Evolutionary conservation across 805 yeast species (phyloP).

Genomic region (Ogataea thermomethanolica): DNA sequence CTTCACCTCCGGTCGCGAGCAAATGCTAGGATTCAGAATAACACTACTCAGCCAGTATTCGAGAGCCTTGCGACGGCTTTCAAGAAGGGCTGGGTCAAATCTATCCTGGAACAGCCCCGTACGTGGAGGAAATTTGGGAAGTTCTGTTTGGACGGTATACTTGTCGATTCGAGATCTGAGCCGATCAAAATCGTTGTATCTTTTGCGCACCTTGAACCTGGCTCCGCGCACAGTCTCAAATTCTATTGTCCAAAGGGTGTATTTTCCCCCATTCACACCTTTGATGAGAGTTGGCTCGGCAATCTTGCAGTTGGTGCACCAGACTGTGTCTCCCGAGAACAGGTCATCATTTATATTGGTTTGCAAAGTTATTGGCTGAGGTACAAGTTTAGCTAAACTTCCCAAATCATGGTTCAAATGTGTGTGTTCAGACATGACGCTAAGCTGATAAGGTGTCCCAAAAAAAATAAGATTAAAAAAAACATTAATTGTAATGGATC

Average conservation of each 20-base stretch:
- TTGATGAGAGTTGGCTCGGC: constrained; percentile 32
- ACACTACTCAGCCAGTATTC: constrained; percentile 59
- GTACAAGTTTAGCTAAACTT: constrained; percentile 28
- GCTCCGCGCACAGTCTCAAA: constrained; percentile 31
- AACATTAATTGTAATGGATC: constrained; percentile 40
- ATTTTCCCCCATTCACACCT: constrained; percentile 28
- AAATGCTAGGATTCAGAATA: constrained; percentile 46
- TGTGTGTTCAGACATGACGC: constrained; percentile 12
- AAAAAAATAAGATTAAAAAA: constrained; percentile 2
- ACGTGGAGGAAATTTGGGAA: constrained; percentile 53
- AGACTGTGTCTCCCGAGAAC: constrained; percentile 12
- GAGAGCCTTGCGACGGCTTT: constrained; percentile 50
- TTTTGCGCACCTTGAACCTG: constrained; percentile 46
- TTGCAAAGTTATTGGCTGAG: constrained; percentile 39
- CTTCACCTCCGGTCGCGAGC: constrained; percentile 37
- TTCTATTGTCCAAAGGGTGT: constrained; percentile 29
- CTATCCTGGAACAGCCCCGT: constrained; percentile 30
- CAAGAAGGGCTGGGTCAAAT: constrained; percentile 42
- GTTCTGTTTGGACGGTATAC: constrained; percentile 36
- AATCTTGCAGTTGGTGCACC: constrained; percentile 32
- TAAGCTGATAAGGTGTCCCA: constrained; percentile 4
- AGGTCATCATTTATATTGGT: constrained; percentile 26
- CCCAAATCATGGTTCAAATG: constrained; percentile 14
- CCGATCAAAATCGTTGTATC: constrained; percentile 62
- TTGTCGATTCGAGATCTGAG: constrained; percentile 41